Evolutionary conservation across 129 eudicot species (phyloP).

Genomic region (Ambrosia artemisiifolia): DNA sequence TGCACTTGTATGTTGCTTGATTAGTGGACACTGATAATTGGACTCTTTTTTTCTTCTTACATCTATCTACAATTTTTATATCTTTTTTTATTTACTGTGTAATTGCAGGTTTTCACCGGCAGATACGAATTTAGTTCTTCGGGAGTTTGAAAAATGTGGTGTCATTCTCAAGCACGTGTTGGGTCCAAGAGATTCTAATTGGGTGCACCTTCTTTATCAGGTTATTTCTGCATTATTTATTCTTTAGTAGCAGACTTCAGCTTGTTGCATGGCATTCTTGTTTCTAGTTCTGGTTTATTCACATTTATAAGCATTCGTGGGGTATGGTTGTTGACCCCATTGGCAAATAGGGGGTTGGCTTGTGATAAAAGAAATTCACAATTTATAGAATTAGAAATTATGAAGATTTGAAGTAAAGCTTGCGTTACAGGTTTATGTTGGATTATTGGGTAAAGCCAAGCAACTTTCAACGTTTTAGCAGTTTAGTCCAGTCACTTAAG

Average conservation of each 20-base stretch:
- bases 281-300: neutral
- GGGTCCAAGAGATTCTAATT: constrained; percentile 92
- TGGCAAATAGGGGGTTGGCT: neutral
- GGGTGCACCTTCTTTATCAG: constrained; percentile 98
- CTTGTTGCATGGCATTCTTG: neutral
- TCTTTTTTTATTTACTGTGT: neutral
- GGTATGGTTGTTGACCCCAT: neutral
- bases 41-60: neutral
- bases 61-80: too few relatives aligned
- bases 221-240: constrained; percentile 37
- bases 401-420: too few relatives aligned
- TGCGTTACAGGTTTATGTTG: too few relatives aligned
- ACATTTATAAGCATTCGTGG: neutral
- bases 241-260: neutral
- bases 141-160: constrained; percentile 98
- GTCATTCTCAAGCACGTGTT: constrained; percentile 79
- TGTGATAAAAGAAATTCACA: too few relatives aligned
- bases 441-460: neutral
- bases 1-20: neutral
- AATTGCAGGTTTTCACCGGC: constrained; percentile 71
- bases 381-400: too few relatives aligned
- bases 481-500: neutral
- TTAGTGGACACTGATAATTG: neutral
- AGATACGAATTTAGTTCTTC: constrained; percentile 79
- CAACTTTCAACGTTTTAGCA: neutral